phyloP scores from a whole-genome alignment of 2,329 filamentous ascomycete genomes.

The Cladosporium sp. region DNA sequence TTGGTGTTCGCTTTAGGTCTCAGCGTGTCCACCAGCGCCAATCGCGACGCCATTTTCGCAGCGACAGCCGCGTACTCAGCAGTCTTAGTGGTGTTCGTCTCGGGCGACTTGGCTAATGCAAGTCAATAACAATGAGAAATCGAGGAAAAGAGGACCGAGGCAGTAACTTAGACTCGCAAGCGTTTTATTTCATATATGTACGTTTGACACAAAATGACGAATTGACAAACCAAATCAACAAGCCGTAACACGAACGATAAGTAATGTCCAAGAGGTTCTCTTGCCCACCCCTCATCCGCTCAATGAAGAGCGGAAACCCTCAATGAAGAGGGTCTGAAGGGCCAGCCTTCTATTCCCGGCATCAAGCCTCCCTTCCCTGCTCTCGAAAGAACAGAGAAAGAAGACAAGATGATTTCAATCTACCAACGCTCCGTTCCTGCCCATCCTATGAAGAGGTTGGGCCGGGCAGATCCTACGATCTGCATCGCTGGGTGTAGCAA shows the following conservation, averaged over 20 bases:
- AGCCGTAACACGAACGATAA: neutral
- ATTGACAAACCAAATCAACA: too few species aligned
- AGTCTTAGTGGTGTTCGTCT: too few species aligned
- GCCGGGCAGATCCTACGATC: slow-evolving; percentile 41
- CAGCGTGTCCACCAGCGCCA: too few species aligned
- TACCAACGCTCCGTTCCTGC: slow-evolving; percentile 48
- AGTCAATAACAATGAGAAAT: too few species aligned
- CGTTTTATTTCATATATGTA: too few species aligned
- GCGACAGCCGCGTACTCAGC: too few species aligned
- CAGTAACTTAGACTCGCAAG: too few species aligned
- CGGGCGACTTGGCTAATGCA: too few species aligned
- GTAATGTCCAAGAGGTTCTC: slow-evolving; percentile 36
- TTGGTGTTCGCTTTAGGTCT: too few species aligned
- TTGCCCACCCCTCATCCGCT: slow-evolving; percentile 31
- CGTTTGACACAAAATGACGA: too few species aligned
- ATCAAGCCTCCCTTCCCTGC: neutral
- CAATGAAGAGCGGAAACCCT: slow-evolving; percentile 21
- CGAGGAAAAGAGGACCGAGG: too few species aligned
- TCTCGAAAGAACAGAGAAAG: slow-evolving; percentile 7
- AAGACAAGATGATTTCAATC: slow-evolving; percentile 24
- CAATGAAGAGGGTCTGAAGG: slow-evolving; percentile 17
- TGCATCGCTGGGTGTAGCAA: slow-evolving; percentile 38
- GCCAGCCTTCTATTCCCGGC: slow-evolving; percentile 34
- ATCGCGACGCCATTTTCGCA: too few species aligned
- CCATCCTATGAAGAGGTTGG: slow-evolving; percentile 29